phyloP scores from a whole-genome alignment of 2,329 filamentous ascomycete species.

The Hymenoscyphus salicellus region DNA sequence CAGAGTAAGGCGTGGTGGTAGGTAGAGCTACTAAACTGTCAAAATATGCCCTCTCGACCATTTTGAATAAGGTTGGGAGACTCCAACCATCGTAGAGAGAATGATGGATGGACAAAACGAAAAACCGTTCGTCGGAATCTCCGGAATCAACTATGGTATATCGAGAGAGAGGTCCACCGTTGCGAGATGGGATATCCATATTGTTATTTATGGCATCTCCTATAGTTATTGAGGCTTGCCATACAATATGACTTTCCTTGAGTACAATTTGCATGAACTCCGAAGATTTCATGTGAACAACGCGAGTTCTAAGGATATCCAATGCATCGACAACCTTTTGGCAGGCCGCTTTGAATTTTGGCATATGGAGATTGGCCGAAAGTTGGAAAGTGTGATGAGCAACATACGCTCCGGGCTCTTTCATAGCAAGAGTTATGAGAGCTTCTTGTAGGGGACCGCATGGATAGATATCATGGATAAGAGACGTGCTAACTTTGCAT shows the following conservation, averaged over 20 bases:
- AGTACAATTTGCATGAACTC: conserved; percentile 30
- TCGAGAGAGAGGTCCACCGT: conserved; percentile 15
- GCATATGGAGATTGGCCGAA: conserved; percentile 5
- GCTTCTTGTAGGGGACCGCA: conserved; percentile 39
- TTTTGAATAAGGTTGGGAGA: conserved; percentile 27
- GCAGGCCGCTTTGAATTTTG: conserved; percentile 10
- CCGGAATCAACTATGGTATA: conserved; percentile 17
- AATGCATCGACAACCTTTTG: conserved; percentile 36
- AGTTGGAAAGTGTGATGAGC: conserved; percentile 9
- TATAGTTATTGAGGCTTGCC: conserved; percentile 8
- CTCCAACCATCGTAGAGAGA: conserved; percentile 52
- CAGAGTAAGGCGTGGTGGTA: neutral
- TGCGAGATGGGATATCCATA: conserved; percentile 4
- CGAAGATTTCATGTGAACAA: conserved; percentile 23
- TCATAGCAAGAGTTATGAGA: conserved; percentile 23
- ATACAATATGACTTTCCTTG: conserved; percentile 7
- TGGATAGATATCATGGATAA: conserved; percentile 39
- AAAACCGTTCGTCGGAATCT: conserved; percentile 27
- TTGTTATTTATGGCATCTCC: neutral
- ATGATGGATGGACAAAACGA: conserved; percentile 52
- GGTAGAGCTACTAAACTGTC: conserved; percentile 30
- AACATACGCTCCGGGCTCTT: conserved; percentile 10
- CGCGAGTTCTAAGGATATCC: conserved; percentile 18
- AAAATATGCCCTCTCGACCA: conserved; percentile 12
- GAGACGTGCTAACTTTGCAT: conserved; percentile 3